These are phyloP conservation scores for Podospora pseudoanserina DNA, from an alignment of 495 filamentous ascomycete species.

Conservation along the genomic window DNA sequence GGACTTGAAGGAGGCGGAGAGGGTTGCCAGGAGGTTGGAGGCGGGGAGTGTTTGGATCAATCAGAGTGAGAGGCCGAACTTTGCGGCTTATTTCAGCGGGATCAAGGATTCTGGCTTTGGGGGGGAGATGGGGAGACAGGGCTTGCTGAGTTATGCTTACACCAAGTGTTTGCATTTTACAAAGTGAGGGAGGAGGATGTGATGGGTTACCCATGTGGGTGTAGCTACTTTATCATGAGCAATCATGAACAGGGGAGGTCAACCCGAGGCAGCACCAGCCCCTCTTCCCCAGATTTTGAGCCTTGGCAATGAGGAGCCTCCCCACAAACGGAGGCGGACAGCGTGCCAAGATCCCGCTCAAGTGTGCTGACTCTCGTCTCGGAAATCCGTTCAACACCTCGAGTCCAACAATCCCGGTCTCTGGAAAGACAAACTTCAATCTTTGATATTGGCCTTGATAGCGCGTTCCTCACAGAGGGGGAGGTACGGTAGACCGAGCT, in stretches of 20 bases:
- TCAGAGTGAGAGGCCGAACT: slow-evolving; percentile 45
- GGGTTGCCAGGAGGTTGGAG: slow-evolving; percentile 50
- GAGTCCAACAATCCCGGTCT: not conserved
- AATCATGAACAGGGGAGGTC: not conserved
- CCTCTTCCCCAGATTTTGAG: not conserved
- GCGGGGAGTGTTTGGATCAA: slow-evolving; percentile 61
- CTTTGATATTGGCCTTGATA: not conserved
- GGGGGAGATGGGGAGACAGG: slow-evolving; percentile 58
- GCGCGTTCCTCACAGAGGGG: not conserved
- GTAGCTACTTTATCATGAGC: not conserved
- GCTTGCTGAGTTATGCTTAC: slow-evolving; percentile 57
- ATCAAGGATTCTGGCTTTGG: slow-evolving; percentile 66
- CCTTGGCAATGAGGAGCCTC: not conserved
- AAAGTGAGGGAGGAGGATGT: not conserved
- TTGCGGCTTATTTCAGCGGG: slow-evolving; percentile 58
- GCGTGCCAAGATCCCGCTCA: not conserved
- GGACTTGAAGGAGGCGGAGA: slow-evolving; percentile 47
- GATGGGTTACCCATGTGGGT: not conserved
- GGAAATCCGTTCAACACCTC: not conserved
- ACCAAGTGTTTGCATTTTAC: slow-evolving; percentile 41
- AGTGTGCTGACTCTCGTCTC: not conserved
- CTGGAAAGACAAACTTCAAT: not conserved
- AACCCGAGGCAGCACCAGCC: not conserved
- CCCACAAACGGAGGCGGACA: not conserved
- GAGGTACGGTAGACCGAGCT: not conserved